Percentiles rank a stretch among this genome's conserved stretches.
phyloP scores from a whole-genome alignment of 108 stramenopile genomes.

The Pseudonitzschia delicatissima region DNA sequence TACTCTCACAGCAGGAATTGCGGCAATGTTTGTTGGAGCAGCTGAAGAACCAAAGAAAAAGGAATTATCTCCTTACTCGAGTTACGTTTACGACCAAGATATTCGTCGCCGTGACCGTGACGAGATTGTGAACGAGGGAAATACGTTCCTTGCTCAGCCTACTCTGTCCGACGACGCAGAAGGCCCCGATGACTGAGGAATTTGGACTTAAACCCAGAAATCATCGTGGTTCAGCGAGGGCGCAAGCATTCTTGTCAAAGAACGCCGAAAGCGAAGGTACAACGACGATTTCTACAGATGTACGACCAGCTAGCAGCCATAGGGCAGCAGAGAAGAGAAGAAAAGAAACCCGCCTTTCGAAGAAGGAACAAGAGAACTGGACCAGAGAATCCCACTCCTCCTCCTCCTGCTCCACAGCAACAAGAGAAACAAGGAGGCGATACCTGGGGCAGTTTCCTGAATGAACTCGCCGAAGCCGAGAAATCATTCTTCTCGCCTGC shows the following conservation, averaged over 20 bases:
- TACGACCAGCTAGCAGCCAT: conserved; percentile 17
- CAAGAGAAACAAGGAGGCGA: background rate
- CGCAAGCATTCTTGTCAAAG: no score
- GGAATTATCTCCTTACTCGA: conserved; percentile 20
- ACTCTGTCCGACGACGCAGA: conserved; percentile 3
- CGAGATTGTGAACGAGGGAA: background rate
- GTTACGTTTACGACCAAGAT: conserved; percentile 6
- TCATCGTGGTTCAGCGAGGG: no score
- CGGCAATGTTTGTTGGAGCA: background rate
- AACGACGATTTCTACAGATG: no score
- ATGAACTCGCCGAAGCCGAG: conserved; percentile 40
- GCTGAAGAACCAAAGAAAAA: background rate
- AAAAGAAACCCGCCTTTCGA: conserved; percentile 20
- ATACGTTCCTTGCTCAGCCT: background rate
- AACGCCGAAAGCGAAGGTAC: no score
- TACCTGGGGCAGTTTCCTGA: conserved; percentile 41
- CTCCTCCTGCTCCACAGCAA: background rate
- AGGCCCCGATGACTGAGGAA: conserved; percentile 8
- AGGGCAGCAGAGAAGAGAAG: conserved; percentile 8
- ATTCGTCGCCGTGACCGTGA: conserved; percentile 4
- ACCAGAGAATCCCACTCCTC: background rate
- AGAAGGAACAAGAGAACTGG: conserved; percentile 23
- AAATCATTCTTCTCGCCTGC: conserved; percentile 28
- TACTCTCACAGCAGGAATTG: no score
- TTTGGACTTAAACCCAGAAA: no score